These are phyloP conservation scores for Mucuna pruriens DNA, from an alignment of 306 rosid genomes.

Conservation along the genomic window DNA sequence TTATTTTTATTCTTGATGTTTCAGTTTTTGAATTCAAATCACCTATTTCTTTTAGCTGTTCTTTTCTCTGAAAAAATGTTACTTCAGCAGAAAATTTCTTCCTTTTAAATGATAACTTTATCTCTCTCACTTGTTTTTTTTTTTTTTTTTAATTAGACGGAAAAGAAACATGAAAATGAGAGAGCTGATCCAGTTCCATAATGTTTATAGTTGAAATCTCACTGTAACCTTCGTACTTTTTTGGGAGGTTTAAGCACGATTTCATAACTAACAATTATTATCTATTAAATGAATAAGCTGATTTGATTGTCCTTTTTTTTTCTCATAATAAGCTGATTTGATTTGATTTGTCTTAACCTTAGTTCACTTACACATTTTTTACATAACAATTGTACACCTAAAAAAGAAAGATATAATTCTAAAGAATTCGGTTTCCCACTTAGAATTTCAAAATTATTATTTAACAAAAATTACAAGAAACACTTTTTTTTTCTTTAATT, in stretches of 20 bases:
- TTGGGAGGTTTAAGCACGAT: neutral
- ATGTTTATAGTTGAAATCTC: neutral
- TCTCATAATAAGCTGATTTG: neutral
- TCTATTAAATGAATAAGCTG: neutral
- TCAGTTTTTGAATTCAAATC: neutral
- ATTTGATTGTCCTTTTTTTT: too few relatives aligned
- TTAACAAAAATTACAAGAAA: neutral
- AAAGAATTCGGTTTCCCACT: neutral
- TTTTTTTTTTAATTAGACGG: neutral
- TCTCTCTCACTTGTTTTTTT: too few relatives aligned
- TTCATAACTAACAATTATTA: neutral
- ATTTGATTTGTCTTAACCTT: neutral
- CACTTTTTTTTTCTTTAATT: neutral
- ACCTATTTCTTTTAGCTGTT: neutral
- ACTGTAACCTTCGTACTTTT: neutral
- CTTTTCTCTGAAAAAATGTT: neutral
- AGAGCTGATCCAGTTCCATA: too few relatives aligned
- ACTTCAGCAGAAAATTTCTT: neutral
- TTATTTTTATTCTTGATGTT: neutral
- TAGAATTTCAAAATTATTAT: neutral
- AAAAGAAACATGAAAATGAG: neutral
- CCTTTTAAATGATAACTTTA: neutral
- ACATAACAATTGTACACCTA: neutral
- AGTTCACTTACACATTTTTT: neutral
- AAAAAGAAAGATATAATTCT: neutral